phyloP scores from a whole-genome alignment of 768 basidiomycete species.

The Lepiota brunneoincarnata region DNA sequence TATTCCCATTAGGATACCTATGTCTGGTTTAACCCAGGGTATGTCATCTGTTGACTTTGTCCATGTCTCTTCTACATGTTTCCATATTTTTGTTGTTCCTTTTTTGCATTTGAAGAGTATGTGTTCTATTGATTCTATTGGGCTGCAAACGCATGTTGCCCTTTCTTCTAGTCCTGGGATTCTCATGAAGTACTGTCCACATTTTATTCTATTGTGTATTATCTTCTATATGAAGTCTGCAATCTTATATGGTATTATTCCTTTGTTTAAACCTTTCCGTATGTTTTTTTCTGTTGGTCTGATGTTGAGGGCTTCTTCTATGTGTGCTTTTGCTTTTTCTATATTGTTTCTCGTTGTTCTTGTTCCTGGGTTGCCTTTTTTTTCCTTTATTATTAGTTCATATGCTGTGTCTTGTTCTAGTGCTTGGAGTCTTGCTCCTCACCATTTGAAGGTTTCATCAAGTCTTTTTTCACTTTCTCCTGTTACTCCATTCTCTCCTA shows the following conservation, averaged over 20 bases:
- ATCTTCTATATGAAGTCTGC: conserved; percentile 18
- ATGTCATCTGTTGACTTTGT: background rate
- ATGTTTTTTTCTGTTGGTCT: background rate
- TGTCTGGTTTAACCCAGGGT: background rate
- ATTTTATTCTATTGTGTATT: conserved; percentile 15
- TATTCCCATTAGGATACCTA: background rate
- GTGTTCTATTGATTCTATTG: conserved; percentile 16
- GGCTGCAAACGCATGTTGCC: conserved; percentile 11
- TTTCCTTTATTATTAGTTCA: background rate
- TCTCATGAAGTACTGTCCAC: conserved; percentile 8
- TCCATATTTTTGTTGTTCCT: conserved; percentile 1
- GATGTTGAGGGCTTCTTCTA: background rate
- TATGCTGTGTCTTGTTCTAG: background rate
- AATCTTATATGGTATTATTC: conserved; percentile 8
- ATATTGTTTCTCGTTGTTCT: background rate
- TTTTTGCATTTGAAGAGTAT: conserved; percentile 13
- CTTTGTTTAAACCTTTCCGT: conserved; percentile 11
- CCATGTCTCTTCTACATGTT: conserved; percentile 11
- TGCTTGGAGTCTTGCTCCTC: background rate
- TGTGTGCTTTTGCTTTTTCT: background rate
- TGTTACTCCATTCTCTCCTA: too few species aligned
- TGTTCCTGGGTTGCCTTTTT: background rate
- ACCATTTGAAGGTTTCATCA: background rate
- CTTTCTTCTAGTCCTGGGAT: conserved; percentile 6
- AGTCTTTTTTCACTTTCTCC: too few species aligned